Base-by-base conservation (phyloP, 768 basidiomycete genomes). In the Trametes cinnabarina region DNA sequence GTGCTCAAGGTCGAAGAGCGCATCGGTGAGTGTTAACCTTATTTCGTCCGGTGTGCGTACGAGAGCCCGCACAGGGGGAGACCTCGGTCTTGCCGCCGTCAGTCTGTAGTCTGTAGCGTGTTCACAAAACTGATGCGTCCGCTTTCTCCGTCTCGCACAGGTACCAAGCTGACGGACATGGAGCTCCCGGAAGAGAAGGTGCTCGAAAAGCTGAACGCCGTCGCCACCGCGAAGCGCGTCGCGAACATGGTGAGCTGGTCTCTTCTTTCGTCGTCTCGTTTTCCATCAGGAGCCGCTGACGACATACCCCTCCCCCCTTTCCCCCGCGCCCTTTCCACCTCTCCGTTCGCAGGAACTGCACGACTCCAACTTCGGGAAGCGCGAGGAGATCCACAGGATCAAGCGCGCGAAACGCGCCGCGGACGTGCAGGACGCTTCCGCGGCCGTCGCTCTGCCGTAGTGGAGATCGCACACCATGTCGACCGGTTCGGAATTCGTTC, bases 201-300 rank as follows among this genome's bases (percentile, higher is more conserved):
- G 3, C 74, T 98, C 55, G 89, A 92, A 62, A 82, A 86, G 60
- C 74, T 99, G 55, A 97, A 96, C 72, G 73, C 76, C 4, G 94
- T 99, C n/a, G 91, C 90, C 9, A 91, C 89, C 0, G 96, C 95
- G 2, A 94, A 97, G 71, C 83, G 97, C 26, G 73, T 96, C 44
- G 96, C 97, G 1, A 92, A 87, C 54, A 96, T 98, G 94, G 94
- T 93, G 66, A 68, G 39, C 32, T 22, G 37, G 28, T 34, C 22
- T 14, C 40, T 22, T 23, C 43, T 2, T 23, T 11, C 43, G 5
- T 4, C 37, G n/a, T 15, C 37, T 23, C 17, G 14, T 51, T 19
- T 30, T 28, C 20, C 47, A 23, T 6, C 3, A 15, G 44, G 22
- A 32, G 17, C 34, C 25, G 44, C 34, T 47, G 44, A 39, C 50